Conservation (phyloP, 331 rosid genomes). For the Acacia concinna region DNA sequence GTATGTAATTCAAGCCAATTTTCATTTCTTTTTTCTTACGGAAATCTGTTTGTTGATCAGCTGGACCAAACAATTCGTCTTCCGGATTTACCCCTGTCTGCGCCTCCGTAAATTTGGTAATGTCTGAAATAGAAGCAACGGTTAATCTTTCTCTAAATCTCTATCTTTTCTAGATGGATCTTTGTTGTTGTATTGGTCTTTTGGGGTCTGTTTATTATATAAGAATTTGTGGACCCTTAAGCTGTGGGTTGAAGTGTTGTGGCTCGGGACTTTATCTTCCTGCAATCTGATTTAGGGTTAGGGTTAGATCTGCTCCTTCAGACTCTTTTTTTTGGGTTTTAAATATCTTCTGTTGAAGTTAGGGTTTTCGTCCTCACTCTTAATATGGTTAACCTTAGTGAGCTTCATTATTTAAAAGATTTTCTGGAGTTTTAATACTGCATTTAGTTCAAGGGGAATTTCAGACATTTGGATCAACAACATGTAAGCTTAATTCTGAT, state of each 20-base stretch:
- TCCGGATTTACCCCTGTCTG: constrained; percentile 12
- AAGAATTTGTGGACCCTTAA: not conserved
- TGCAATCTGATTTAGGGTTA: constrained; percentile 18
- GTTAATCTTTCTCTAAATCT: not conserved
- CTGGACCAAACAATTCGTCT: not conserved
- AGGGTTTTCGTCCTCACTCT: not conserved
- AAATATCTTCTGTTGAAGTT: not conserved
- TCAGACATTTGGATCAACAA: constrained; percentile 13
- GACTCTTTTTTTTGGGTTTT: not conserved
- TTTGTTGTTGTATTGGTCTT: not conserved
- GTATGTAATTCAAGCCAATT: not conserved
- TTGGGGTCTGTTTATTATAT: not conserved
- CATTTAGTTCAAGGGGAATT: constrained; percentile 1
- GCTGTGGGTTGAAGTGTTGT: not conserved
- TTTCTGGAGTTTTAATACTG: not conserved
- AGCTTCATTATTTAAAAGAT: not conserved
- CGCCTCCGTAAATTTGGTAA: not conserved
- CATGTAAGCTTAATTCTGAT: constrained; percentile 17
- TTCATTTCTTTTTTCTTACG: not conserved
- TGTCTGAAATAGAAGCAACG: constrained; percentile 1
- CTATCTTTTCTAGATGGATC: not conserved
- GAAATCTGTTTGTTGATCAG: not conserved
- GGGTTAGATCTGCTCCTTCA: constrained; percentile 16
- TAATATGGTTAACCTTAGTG: not conserved
- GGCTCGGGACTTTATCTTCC: not conserved